phyloP scores from a whole-genome alignment of 352 stramenopile genomes.

The Halophytophthora batemanensis region DNA sequence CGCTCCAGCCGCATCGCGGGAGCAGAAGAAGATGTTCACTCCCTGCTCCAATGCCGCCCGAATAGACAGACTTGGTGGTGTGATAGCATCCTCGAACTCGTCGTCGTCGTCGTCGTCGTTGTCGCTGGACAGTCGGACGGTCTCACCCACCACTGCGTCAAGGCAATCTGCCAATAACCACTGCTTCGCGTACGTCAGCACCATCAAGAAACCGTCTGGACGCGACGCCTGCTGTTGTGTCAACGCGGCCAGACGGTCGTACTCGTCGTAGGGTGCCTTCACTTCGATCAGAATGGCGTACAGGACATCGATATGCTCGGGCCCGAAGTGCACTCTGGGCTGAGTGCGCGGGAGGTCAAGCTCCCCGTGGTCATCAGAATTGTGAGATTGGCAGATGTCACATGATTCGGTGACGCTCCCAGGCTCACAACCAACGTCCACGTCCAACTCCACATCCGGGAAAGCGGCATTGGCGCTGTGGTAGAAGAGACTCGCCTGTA shows the following conservation, averaged over 20 bases:
- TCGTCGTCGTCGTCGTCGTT: constrained; percentile 76
- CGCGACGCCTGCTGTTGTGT: constrained; percentile 74
- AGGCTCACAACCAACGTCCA: constrained; percentile 49
- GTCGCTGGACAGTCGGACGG: constrained; percentile 38
- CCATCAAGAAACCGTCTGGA: constrained; percentile 80
- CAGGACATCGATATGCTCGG: constrained; percentile 80
- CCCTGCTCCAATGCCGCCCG: constrained; percentile 40
- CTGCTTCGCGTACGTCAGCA: constrained; percentile 83
- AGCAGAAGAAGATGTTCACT: constrained; percentile 51
- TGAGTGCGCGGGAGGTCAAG: constrained; percentile 25
- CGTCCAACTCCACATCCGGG: constrained; percentile 75
- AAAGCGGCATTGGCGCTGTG: constrained; percentile 75
- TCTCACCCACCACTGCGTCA: constrained; percentile 54
- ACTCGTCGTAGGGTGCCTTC: constrained; percentile 84
- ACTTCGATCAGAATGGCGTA: constrained; percentile 87
- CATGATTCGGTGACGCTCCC: constrained; percentile 28
- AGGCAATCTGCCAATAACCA: constrained; percentile 80
- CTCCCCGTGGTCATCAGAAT: constrained; percentile 10
- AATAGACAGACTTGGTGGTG: constrained; percentile 74
- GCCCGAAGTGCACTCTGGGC: constrained; percentile 68
- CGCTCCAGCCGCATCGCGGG: constrained; percentile 21
- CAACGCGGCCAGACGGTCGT: constrained; percentile 63
- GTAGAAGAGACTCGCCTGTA: constrained; percentile 66
- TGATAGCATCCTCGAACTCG: constrained; percentile 86
- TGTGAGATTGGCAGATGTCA: constrained; percentile 30